Evolutionary conservation across 2,329 filamentous ascomycete species (phyloP).

Genomic region (Plectosphaerella sp.): DNA sequence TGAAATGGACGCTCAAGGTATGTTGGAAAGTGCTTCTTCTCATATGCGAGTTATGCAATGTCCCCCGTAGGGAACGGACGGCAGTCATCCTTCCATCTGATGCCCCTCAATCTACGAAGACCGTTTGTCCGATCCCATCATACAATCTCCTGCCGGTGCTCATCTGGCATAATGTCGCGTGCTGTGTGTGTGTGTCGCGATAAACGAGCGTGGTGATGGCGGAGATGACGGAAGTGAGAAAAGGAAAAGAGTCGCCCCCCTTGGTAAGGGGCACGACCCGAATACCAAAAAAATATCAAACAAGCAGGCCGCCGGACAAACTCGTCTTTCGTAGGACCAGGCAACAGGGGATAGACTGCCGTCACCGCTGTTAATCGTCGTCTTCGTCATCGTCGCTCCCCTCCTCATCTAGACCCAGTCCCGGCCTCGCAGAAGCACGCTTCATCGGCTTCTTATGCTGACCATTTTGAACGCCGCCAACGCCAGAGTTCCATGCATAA

Average conservation of each 20-base stretch:
- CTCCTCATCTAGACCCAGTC: constrained; percentile 21
- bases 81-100: constrained; percentile 59
- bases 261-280: constrained; percentile 1
- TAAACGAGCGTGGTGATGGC: not conserved
- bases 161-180: not conserved
- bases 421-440: constrained; percentile 24
- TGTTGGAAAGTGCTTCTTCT: too few species aligned
- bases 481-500: constrained; percentile 37
- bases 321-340: constrained; percentile 47
- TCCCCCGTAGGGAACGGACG: constrained; percentile 33
- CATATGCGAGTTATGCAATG: too few species aligned
- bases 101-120: constrained; percentile 49
- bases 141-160: not conserved
- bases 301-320: constrained; percentile 2
- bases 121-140: constrained; percentile 1
- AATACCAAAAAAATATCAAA: not conserved
- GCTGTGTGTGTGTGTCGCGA: not conserved
- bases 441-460: constrained; percentile 20
- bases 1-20: not conserved
- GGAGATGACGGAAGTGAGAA: not conserved
- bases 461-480: constrained; percentile 48
- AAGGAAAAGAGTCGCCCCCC: constrained; percentile 5
- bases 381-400: constrained; percentile 58
- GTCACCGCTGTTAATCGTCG: constrained; percentile 49
- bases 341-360: constrained; percentile 64